A percentile compares a stretch with the other conserved stretches of the same genome.
Conservation (phyloP, 139 green algal genomes). For the Micractinium conductrix region DNA sequence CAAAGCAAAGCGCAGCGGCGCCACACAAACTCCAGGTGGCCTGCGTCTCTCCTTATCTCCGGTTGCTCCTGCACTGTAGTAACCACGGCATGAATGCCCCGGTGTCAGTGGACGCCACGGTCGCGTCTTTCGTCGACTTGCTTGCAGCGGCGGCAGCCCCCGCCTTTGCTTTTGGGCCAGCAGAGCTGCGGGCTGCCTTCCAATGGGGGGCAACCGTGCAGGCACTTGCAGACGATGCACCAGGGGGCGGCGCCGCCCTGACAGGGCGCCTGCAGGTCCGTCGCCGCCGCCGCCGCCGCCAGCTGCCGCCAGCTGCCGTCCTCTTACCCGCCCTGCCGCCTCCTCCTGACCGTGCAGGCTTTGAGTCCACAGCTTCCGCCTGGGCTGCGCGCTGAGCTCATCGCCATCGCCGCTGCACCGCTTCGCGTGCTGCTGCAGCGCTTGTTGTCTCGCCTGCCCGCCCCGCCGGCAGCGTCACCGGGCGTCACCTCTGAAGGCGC, state of each 20-base stretch:
- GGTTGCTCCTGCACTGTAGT: too few relatives aligned
- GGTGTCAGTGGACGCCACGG: background rate
- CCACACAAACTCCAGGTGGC: too few relatives aligned
- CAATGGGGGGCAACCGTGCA: conserved; percentile 28
- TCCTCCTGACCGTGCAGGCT: background rate
- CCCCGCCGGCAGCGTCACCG: background rate
- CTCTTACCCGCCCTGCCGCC: background rate
- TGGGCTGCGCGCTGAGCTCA: background rate
- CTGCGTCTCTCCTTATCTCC: too few relatives aligned
- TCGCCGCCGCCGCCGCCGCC: background rate
- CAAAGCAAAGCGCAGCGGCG: too few relatives aligned
- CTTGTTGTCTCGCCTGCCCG: background rate
- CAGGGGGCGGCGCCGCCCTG: background rate
- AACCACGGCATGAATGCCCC: background rate
- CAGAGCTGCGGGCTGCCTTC: conserved; percentile 26
- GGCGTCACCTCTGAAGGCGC: too few relatives aligned
- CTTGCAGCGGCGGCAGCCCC: background rate
- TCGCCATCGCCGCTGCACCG: background rate
- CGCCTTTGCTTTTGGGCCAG: background rate
- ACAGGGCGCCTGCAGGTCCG: conserved; percentile 5
- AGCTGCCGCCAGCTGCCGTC: background rate
- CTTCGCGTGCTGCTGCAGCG: background rate
- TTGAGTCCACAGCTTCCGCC: background rate
- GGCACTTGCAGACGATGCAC: background rate
- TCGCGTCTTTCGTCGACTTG: conserved; percentile 28